Base-by-base conservation (phyloP, 768 basidiomycete genomes). In the Phaffia tasmanica region DNA sequence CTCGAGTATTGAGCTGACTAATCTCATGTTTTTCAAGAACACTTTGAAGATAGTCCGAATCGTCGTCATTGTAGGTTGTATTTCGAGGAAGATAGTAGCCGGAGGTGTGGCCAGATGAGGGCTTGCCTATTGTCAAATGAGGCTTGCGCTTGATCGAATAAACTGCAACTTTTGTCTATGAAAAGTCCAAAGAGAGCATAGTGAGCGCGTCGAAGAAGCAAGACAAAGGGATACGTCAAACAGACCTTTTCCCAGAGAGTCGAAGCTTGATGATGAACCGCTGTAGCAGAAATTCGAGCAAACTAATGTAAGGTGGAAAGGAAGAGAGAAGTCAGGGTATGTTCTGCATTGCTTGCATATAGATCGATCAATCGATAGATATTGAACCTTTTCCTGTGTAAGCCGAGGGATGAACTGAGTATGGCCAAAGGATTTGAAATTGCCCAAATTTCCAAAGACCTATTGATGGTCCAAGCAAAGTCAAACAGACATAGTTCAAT, bases 371-470 rank as follows among this genome's bases (percentile, higher is more conserved):
- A 79, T 79, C 50, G 80, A 81, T 72, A n/a, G n/a, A n/a, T n/a
- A n/a, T n/a, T n/a, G n/a, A n/a, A 93, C 89, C 71, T 82, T 84
- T 19, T 78, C 80, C 27, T 79, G 72, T 1, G 83, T 72, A 56
- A 87, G 72, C 25, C 90, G 85, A 25, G 90, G 89, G 57, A 89
- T 73, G 70, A 93, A 86, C 78, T 93, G 92, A 53, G 86, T 87
- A 72, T 86, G 87, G 1, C 89, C 89, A 69, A 92, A 92, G 2
- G 67, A 69, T 50, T 64, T 48, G 29, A 42, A 63, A 50, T 63
- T 63, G 29, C 27, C 27, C 23, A 63, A 48, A 29, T 63, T 63
- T 16, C 30, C 50, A 23, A 63, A 63, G 23, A 53, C 62, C 21
- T 23, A n/a, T 23, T 23, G 27, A 18, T 16, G 27, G 16, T 8